Evolutionary conservation across 441 rosid species (phyloP), one percentile per base, ranked within the genome.

Genomic region (Jatropha multifida): DNA sequence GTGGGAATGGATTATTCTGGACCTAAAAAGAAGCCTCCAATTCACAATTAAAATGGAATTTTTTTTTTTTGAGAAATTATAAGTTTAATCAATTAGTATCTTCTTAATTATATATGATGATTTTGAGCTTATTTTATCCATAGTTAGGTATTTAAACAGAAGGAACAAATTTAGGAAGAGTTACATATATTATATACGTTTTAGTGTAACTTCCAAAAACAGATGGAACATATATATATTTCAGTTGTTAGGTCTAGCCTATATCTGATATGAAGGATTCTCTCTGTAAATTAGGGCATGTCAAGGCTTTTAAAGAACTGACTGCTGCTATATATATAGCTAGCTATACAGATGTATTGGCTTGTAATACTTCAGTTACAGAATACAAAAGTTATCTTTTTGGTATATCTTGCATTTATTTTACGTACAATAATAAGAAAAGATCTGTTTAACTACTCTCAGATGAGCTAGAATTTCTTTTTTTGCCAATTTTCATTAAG

Each of bases 11-110:
- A 90, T 73, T 90, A 90, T 80, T 80, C 87, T 54, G 90, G 90
- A 8, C 89, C 90, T 3, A 86, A 82, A 69, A 88, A 79, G 76
- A 90, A 84, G 83, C 90, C 93, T 76, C 95, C 95, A 5, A 89
- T 88, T 75, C 95, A 90, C 64, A 90, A 90, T 74, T 88, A 77
- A 72, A 7, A 56, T 11, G 42, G 20, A 18, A 42, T 27, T 78
- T 70, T 77, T 80, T 20, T 23, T 23, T 23, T 23, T 23, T 23
- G 23, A 23, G 23, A 40, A 17, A 38, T 18, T 37, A 23, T 3
- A 49, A 49, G 3, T 40, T 58, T 23, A 23, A 23, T 40, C 49
- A 68, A 20, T 18, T 26, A n/a, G n/a, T 61, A 18, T 40, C 32
- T 55, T 56, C 14, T 71, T 42, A 40, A 12, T 4, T 55, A 40